phyloP scores from a whole-genome alignment of 345 rosid species.

The Eucalyptus coolabah region DNA sequence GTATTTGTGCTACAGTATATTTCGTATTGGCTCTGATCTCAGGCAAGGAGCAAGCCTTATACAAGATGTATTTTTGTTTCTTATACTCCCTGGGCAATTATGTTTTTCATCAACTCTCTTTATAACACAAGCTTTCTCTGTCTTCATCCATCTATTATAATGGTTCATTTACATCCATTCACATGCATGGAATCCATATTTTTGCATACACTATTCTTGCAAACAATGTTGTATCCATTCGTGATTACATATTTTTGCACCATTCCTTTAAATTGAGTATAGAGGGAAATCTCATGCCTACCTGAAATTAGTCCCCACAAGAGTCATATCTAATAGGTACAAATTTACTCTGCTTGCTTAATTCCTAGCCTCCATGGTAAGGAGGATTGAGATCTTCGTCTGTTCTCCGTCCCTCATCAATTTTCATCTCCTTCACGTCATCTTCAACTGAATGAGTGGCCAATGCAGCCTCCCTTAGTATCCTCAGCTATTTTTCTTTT shows the following conservation, averaged over 20 bases:
- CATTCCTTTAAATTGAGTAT: background rate
- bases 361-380: background rate
- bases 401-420: rapidly evolving
- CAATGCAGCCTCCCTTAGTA: background rate
- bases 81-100: background rate
- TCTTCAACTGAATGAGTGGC: background rate
- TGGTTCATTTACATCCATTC: background rate
- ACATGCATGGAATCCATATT: background rate
- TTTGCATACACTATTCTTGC: background rate
- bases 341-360: background rate
- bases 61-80: background rate
- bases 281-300: background rate
- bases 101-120: background rate
- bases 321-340: background rate
- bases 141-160: background rate
- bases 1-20: background rate
- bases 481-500: background rate
- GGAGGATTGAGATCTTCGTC: background rate
- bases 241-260: background rate
- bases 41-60: background rate
- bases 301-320: background rate
- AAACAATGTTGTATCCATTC: background rate
- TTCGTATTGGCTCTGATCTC: background rate
- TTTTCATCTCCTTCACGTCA: background rate
- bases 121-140: background rate